Conservation (phyloP, 305 asterid species). For the Fraxinus albicans region DNA sequence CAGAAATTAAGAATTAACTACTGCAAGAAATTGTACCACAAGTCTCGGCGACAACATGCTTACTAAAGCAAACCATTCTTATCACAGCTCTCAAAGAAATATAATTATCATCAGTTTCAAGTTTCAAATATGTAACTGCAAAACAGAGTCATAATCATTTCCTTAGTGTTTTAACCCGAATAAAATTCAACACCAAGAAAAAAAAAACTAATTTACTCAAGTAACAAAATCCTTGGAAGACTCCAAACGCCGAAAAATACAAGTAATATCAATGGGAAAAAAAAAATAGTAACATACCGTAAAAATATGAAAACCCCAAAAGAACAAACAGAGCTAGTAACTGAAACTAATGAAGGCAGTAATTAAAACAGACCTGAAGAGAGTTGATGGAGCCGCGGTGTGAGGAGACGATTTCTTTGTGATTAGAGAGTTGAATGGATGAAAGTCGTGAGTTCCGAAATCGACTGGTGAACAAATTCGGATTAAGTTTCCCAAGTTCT, state of each 20-base stretch:
- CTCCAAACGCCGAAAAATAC: not conserved
- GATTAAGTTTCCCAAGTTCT: slow-evolving; percentile 82
- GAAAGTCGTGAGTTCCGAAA: slow-evolving; percentile 59
- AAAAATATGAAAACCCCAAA: not conserved
- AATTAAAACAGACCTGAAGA: slow-evolving; percentile 61
- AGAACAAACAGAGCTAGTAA: not conserved
- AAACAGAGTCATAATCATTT: not conserved
- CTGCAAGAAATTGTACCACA: not conserved
- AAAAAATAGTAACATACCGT: not conserved
- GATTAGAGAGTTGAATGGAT: slow-evolving; percentile 80
- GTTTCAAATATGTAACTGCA: not conserved
- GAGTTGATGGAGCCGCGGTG: slow-evolving; percentile 91
- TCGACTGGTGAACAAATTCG: slow-evolving; percentile 72
- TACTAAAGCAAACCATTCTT: not conserved
- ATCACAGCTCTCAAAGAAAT: not conserved
- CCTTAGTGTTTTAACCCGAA: not conserved
- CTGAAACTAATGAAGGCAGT: not conserved
- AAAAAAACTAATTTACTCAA: not conserved
- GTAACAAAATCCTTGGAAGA: not conserved
- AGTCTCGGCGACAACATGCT: not conserved
- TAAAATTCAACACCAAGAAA: not conserved
- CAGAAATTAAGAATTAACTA: not conserved
- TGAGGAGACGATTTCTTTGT: slow-evolving; percentile 82
- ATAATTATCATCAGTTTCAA: not conserved
- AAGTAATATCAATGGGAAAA: not conserved